Evolutionary conservation across 129 eudicot species (phyloP), one percentile per base, ranked within the genome.

Genomic region (Lactuca sativa): DNA sequence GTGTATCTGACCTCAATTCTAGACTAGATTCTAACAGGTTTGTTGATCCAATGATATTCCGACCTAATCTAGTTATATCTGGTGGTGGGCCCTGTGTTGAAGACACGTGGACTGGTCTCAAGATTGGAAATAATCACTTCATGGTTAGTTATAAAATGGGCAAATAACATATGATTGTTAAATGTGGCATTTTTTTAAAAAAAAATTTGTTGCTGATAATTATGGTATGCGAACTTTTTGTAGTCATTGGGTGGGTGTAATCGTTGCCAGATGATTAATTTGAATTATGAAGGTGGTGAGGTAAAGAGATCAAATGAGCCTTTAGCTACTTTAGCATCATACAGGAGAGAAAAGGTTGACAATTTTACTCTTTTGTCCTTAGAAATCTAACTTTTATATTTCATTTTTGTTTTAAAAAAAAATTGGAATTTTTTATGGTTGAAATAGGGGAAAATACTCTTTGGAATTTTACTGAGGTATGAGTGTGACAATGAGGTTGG

Each of bases 191-290:
- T 47, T 12, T 47, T 2, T 44, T 9, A 6, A 41, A 1, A 41
- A n/a, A n/a, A n/a, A 15, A 15, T 52, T 33, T 54, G 18, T 54
- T 12, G 41, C 37, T 66, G 44, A 67, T 38, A 2, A 9, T 52
- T 63, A 17, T 67, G n/a, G 10, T 76, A 58, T 43, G 56, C 40
- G 8, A 13, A 14, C 9, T 75, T 49, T 31, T 44, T 82, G 80
- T 80, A 92, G 98, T 92, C 98, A 9, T 59, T 89, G 73, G 98
- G 98, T 5, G 96, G 96, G 43, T 92, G 98, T 85, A 92, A 92
- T 37, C 98, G 98, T 40, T 92, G 98, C 80, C 92, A 89, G 76
- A 89, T 92, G 98, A 86, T 92, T 69, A 92, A 92, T 74, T 57
- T 89, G 64, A 75, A 62, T 53, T 54, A 49, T 47, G 62, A 69